A percentile compares a stretch with the other conserved stretches of the same genome.
Conservation (phyloP, 108 stramenopile species). For the Skeletonema tropicum region DNA sequence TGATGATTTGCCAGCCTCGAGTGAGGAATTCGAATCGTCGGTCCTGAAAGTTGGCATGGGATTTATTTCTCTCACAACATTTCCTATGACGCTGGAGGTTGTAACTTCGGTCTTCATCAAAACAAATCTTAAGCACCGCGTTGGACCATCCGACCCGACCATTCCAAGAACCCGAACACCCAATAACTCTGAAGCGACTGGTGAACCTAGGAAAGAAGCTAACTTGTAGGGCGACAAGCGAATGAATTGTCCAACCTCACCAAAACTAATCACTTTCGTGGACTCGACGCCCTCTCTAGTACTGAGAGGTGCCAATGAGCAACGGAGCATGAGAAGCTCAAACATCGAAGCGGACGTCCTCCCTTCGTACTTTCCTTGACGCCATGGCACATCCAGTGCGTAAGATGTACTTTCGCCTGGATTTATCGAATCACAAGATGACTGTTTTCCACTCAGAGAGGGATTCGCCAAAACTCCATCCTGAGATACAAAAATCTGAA, state of each 20-base stretch:
- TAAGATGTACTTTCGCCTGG: constrained; percentile 49
- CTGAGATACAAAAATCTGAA: constrained; percentile 72
- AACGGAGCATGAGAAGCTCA: constrained; percentile 61
- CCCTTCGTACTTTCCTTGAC: constrained; percentile 70
- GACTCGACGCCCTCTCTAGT: constrained; percentile 66
- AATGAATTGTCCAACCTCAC: constrained; percentile 52
- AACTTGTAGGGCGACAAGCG: constrained; percentile 70
- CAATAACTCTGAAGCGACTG: constrained; percentile 33
- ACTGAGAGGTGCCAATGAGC: constrained; percentile 68
- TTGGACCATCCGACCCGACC: constrained; percentile 72
- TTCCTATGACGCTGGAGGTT: constrained; percentile 14
- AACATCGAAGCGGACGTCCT: constrained; percentile 56
- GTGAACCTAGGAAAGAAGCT: constrained; percentile 16
- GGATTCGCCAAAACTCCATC: constrained; percentile 73
- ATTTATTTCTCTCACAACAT: constrained; percentile 29
- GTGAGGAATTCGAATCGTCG: background rate
- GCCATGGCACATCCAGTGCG: constrained; percentile 74
- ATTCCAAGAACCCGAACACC: constrained; percentile 60
- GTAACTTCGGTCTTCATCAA: constrained; percentile 25
- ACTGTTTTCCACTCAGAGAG: background rate
- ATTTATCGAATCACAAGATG: constrained; percentile 50
- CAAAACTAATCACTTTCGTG: constrained; percentile 64
- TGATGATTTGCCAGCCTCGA: background rate
- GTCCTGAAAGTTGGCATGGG: constrained; percentile 10
- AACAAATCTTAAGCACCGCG: constrained; percentile 59